phyloP scores from a whole-genome alignment of 2,329 filamentous ascomycete species.

The Botrytis tulipae region DNA sequence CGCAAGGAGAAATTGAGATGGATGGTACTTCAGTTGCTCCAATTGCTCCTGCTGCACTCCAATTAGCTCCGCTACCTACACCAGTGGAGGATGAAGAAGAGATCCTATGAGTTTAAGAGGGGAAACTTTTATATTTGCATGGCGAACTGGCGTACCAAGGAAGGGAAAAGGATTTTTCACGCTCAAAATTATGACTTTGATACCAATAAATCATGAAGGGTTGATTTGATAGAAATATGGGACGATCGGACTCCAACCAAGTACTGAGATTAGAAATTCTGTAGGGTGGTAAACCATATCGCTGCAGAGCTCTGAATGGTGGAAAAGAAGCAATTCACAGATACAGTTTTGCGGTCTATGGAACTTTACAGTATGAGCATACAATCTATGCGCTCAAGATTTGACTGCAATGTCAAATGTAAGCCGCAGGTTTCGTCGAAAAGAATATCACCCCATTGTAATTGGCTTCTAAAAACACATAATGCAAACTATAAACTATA shows the following conservation, averaged over 20 bases:
- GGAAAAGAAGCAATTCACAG: background rate
- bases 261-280: background rate
- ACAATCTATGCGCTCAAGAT: background rate
- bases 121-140: conserved; percentile 26
- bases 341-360: background rate
- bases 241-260: background rate
- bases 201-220: conserved; percentile 27
- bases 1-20: conserved; percentile 16
- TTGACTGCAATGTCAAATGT: background rate
- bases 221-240: background rate
- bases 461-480: background rate
- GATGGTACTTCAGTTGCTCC: conserved; percentile 17
- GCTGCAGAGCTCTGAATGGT: background rate
- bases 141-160: conserved; percentile 27
- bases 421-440: background rate
- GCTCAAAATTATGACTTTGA: conserved; percentile 22
- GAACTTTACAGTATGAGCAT: background rate
- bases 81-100: conserved; percentile 32
- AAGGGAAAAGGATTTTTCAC: background rate
- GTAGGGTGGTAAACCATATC: background rate
- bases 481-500: background rate
- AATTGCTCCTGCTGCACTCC: conserved; percentile 11
- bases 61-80: conserved; percentile 19
- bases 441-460: background rate
- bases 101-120: conserved; percentile 26